Base-by-base conservation (phyloP, 331 rosid species). In the Arachis monticola region DNA sequence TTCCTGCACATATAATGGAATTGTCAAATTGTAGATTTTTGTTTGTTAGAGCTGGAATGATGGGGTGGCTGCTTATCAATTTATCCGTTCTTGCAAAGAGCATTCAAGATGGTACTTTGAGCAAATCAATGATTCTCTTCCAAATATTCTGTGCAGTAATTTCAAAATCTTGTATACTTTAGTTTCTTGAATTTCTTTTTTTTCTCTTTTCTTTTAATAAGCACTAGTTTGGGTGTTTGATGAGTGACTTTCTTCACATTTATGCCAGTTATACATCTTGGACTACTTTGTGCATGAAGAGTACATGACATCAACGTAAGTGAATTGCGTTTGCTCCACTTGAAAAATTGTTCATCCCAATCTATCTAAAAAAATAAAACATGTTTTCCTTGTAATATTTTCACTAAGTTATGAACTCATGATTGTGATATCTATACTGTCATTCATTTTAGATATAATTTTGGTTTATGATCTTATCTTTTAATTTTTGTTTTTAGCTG, bases 231-330 rank as follows among this genome's bases (percentile, higher is more conserved):
- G n/a, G 7, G 58, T 14, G 22, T 69, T 58, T 74, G 47, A 57
- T 73, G 13, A 46, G 48, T 73, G 68, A 78, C 82, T 76, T 60
- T 75, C 46, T 69, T 5, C 41, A 22, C 51, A 7, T 79, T 64
- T 78, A 14, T 80, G 81, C 42, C 92, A 95, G 97, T 67, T 95
- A 52, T 95, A 92, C 85, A 88, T 92, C 77, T 70, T 92, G 79
- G 97, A 95, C 85, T 95, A 95, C 84, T 95, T 92, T 80, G 78
- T 92, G 66, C 80, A 90, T 68, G 99, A 95, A 85, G 99, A 92
- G 81, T 92, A 90, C 87, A 92, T 95, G 97, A 92, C 99, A 82
- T 95, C 99, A 75, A 92, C 99, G 97, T 93, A 85, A 89, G 97
- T 84, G 52, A 17, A 17, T 17, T 17, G 22, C 22, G 22, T 17